These are phyloP conservation scores for Asparagopsis taxiformis DNA, from an alignment of 31 red algal species.

Conservation along the genomic window DNA sequence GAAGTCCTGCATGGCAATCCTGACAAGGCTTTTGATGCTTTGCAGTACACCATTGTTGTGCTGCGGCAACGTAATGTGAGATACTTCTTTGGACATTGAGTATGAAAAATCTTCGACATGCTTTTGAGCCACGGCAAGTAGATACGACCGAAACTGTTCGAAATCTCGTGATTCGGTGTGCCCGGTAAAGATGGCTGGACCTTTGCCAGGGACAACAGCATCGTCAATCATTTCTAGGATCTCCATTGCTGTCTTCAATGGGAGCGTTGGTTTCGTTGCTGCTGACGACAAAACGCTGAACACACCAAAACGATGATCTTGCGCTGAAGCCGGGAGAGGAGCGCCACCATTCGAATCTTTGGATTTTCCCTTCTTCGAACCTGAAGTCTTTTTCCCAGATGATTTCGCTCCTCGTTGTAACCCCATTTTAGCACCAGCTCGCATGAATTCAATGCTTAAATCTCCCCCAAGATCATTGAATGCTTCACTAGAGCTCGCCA, in stretches of 20 bases:
- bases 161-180: slow-evolving; percentile 30
- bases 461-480: slow-evolving; percentile 57
- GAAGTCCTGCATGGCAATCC: slow-evolving; percentile 58
- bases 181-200: slow-evolving; percentile 9
- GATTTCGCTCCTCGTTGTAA: slow-evolving; percentile 34
- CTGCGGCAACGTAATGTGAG: neutral
- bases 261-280: slow-evolving; percentile 36
- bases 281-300: slow-evolving; percentile 52
- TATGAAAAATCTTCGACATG: slow-evolving; percentile 56
- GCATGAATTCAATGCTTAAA: slow-evolving; percentile 24
- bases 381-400: slow-evolving; percentile 10
- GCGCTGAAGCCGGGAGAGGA: neutral
- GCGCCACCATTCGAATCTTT: neutral
- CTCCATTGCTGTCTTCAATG: slow-evolving; percentile 20
- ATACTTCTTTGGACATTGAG: slow-evolving; percentile 2
- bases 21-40: slow-evolving; percentile 27
- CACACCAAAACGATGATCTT: slow-evolving; percentile 28
- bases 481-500: slow-evolving; percentile 30
- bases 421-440: slow-evolving; percentile 36
- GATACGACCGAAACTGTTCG: slow-evolving; percentile 41
- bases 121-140: slow-evolving; percentile 42
- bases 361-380: slow-evolving; percentile 4
- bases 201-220: neutral
- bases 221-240: slow-evolving; percentile 28
- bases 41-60: neutral